Percentiles rank a stretch among this genome's conserved stretches.
Evolutionary conservation across 768 basidiomycete genomes (phyloP).

Genomic region (Russula virescens): DNA sequence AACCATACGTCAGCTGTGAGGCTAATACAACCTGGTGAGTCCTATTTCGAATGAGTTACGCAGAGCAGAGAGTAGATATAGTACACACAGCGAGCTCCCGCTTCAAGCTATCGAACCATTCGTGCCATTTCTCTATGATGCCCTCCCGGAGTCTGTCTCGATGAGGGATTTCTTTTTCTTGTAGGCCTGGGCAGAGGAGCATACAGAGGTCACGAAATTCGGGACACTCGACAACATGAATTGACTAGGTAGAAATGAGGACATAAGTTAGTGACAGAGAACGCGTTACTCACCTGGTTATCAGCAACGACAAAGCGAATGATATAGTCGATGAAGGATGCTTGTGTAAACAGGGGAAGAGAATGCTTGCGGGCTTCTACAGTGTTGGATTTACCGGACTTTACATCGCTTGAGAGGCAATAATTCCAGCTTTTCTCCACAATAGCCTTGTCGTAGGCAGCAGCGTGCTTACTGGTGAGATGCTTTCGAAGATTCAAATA

Average conservation of each 20-base stretch:
- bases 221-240: neutral
- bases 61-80: neutral
- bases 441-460: neutral
- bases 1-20: neutral
- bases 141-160: neutral
- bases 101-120: neutral
- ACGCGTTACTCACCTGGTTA: neutral
- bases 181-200: neutral
- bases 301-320: neutral
- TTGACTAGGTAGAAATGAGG: neutral
- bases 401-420: neutral
- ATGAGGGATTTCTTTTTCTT: neutral
- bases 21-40: neutral
- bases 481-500: neutral
- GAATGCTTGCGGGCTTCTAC: neutral
- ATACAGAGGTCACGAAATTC: neutral
- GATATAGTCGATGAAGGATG: neutral
- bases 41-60: neutral
- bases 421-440: neutral
- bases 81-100: neutral
- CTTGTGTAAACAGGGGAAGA: neutral
- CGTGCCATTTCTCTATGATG: neutral
- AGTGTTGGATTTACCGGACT: too few species aligned
- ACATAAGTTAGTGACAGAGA: neutral
- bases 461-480: neutral